Evolutionary conservation across 2,329 filamentous ascomycete species (phyloP).

Genomic region (Colletotrichum plurivorum): DNA sequence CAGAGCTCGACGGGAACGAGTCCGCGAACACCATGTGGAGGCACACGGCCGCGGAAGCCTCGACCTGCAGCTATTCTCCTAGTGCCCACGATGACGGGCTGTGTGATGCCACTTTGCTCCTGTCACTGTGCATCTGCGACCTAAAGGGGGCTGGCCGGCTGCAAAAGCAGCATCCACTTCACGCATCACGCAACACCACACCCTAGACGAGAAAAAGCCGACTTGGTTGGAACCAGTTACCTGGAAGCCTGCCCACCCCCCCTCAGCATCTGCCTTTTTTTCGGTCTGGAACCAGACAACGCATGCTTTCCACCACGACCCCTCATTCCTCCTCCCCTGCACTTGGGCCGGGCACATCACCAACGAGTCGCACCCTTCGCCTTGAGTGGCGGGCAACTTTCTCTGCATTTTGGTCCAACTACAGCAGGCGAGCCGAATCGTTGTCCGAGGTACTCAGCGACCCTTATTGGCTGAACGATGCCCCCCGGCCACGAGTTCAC

Average conservation of each 20-base stretch:
- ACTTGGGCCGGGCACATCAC: neutral
- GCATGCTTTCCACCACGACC: too few species aligned
- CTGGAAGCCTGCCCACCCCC: slow-evolving; percentile 16
- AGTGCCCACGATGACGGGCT: slow-evolving; percentile 16
- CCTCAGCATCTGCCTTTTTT: neutral
- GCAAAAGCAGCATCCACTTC: slow-evolving; percentile 3
- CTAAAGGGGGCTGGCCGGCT: slow-evolving; percentile 8
- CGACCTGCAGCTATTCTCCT: slow-evolving; percentile 34
- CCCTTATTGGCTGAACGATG: too few species aligned
- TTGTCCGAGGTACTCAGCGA: too few species aligned
- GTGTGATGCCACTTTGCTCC: slow-evolving; percentile 26
- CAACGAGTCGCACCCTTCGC: too few species aligned
- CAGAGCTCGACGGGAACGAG: neutral
- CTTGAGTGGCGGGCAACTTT: too few species aligned
- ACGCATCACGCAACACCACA: slow-evolving; percentile 11
- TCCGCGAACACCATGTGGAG: slow-evolving; percentile 6
- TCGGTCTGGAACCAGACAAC: neutral
- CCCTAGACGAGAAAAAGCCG: neutral
- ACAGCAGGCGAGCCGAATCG: too few species aligned
- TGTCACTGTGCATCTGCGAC: slow-evolving; percentile 18
- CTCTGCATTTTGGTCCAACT: too few species aligned
- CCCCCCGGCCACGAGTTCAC: too few species aligned
- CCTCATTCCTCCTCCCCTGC: neutral
- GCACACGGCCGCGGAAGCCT: slow-evolving; percentile 4
- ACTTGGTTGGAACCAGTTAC: slow-evolving; percentile 21